phyloP scores from a whole-genome alignment of 163 green algal species.

The Prototheca cutis region DNA sequence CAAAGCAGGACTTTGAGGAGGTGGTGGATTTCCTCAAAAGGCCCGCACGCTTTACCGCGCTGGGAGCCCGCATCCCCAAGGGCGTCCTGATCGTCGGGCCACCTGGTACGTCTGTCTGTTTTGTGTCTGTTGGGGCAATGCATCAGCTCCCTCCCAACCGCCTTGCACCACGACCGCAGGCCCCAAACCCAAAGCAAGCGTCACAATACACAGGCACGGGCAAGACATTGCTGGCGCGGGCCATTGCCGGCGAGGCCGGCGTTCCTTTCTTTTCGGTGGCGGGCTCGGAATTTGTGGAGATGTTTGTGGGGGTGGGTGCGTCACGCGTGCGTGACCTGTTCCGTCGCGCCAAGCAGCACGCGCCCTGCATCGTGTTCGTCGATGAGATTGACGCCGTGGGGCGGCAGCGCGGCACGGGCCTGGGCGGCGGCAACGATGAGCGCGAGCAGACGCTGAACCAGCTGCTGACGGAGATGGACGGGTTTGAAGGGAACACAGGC shows the following conservation, averaged over 20 bases:
- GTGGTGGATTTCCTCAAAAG: conserved; percentile 98
- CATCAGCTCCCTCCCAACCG: not conserved
- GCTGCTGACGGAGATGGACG: conserved; percentile 97
- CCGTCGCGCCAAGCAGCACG: conserved; percentile 80
- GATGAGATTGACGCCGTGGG: conserved; percentile 99
- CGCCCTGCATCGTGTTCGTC: conserved; percentile 97
- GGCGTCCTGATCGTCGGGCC: conserved; percentile 93
- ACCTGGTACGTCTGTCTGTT: conserved; percentile 52
- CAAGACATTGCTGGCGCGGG: conserved; percentile 94
- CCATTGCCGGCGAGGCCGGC: conserved; percentile 91
- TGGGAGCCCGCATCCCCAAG: conserved; percentile 96
- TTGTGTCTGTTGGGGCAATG: not conserved
- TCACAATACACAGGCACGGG: conserved; percentile 64
- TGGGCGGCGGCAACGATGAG: conserved; percentile 97
- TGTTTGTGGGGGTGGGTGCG: conserved; percentile 98
- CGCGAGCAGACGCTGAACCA: conserved; percentile 99
- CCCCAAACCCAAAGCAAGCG: no score
- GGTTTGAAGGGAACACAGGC: conserved; percentile 91
- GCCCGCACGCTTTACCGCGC: conserved; percentile 91
- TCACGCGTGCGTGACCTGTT: conserved; percentile 96
- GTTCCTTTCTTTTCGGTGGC: conserved; percentile 99
- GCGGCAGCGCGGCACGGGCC: conserved; percentile 81
- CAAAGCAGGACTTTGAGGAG: conserved; percentile 99
- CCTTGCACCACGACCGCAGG: no score
- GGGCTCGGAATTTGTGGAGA: conserved; percentile 98